phyloP scores from a whole-genome alignment of 805 yeast genomes.

The Candida argentea region DNA sequence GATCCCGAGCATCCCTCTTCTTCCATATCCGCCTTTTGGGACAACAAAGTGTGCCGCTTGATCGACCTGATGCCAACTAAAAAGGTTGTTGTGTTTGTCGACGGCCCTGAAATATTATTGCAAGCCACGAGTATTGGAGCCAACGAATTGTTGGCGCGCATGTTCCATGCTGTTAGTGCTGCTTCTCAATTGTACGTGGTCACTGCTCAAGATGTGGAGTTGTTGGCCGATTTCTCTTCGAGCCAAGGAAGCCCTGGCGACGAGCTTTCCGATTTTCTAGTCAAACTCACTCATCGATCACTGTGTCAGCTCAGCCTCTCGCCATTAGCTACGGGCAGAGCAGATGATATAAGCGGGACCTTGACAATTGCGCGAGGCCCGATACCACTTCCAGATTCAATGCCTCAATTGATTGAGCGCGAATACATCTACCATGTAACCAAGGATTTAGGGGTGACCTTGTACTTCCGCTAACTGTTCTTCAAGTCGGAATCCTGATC shows the following conservation, averaged over 20 bases:
- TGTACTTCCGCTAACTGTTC: constrained; percentile 32
- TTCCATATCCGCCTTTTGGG: too few relatives aligned
- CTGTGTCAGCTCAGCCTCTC: constrained; percentile 44
- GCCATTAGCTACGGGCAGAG: constrained; percentile 72
- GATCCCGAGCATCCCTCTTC: too few relatives aligned
- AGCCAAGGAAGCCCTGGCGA: constrained; percentile 22
- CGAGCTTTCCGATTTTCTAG: constrained; percentile 37
- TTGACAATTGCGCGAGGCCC: constrained; percentile 53
- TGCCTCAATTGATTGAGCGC: constrained; percentile 35
- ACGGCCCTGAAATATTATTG: constrained; percentile 38
- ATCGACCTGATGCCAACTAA: constrained; percentile 1
- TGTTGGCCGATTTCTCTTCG: constrained; percentile 18
- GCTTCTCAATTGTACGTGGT: constrained; percentile 28
- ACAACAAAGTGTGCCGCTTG: too few relatives aligned
- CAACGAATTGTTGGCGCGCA: constrained; percentile 21
- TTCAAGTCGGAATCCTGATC: background rate
- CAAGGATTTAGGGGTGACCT: constrained; percentile 41
- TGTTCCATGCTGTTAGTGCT: constrained; percentile 22
- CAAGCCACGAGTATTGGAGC: constrained; percentile 30
- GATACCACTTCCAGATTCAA: constrained; percentile 13
- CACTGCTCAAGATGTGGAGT: constrained; percentile 26
- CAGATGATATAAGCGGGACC: constrained; percentile 73
- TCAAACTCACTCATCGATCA: constrained; percentile 40
- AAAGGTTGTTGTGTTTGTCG: constrained; percentile 27
- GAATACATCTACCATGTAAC: constrained; percentile 53